Percentiles rank a stretch among this genome's conserved stretches.
These are phyloP conservation scores for Scalesia atractyloides DNA, from an alignment of 129 eudicot species.

Conservation along the genomic window DNA sequence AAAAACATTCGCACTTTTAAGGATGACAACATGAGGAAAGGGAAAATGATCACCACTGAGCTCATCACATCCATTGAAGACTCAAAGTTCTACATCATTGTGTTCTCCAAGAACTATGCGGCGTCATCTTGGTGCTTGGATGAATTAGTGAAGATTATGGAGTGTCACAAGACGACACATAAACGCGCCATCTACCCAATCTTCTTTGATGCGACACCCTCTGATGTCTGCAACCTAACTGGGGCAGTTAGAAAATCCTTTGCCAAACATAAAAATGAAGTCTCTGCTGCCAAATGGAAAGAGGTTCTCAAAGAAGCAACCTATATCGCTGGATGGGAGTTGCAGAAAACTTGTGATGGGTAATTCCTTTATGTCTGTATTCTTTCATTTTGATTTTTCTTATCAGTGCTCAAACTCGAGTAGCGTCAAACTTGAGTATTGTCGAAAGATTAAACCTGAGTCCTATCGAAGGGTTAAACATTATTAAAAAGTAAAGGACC, in stretches of 20 bases:
- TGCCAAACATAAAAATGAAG: neutral
- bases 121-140: slow-evolving; percentile 4
- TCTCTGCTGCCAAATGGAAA: neutral
- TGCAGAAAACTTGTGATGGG: neutral
- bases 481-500: too few species aligned
- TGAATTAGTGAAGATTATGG: neutral
- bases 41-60: neutral
- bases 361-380: neutral
- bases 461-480: too few species aligned
- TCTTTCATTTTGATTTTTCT: neutral
- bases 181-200: neutral
- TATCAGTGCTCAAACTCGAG: too few species aligned
- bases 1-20: neutral
- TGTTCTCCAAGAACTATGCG: neutral
- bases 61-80: neutral
- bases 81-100: neutral
- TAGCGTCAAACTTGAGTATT: too few species aligned
- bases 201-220: neutral
- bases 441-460: too few species aligned
- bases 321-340: neutral
- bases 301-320: neutral
- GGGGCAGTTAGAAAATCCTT: neutral
- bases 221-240: neutral
- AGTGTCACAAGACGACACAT: neutral
- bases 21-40: neutral